Base-by-base conservation (phyloP, 2,329 filamentous ascomycete species). In the Teratosphaeria destructans region DNA sequence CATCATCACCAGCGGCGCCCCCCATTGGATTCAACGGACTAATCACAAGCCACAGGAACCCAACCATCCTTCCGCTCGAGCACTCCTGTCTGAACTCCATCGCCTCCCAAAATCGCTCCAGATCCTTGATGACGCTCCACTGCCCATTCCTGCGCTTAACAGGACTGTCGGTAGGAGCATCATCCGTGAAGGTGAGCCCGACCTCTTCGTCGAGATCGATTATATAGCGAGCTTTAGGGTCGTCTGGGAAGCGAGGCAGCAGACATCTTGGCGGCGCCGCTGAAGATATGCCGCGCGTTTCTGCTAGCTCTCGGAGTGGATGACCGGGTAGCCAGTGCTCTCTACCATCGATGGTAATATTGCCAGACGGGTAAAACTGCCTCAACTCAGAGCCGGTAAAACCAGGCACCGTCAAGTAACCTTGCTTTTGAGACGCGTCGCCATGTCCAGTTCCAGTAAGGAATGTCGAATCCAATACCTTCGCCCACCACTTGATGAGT, bases 81-180 rank as follows among this genome's bases (percentile, higher is more conserved):
- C 94, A 99, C 71, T 99, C 94, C 72, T 97, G 94, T 59, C 94
- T 82, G 70, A 89, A 97, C 0, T 92, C 87, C 93, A 99, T 97
- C 82, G 95, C 88, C 63, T 99, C 94, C 94, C 94, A 99, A 70
- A 99, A 99, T 66, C 92, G 86, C n/a, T 92, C 89, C 49, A 99
- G 77, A 0, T 85, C 88, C 70, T 82, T 86, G 27, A 96, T 85
- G 61, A 88, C 91, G 71, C 85, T 88, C 94, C 94, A 99, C 59
- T 83, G 80, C 0, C 88, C 88, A 29, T 78, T 80, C 64, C 83
- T 82, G 59, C 62, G 64, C 64, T 76, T 78, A 60, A 66, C 71
- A 60, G 64, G 71, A 65, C 65, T 73, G 52, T 65, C 70, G 2
- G 65, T 62, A 10, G 81, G 61, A 26, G 63, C 53, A 6, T 64